A percentile compares a stretch with the other conserved stretches of the same genome.
phyloP scores from a whole-genome alignment of 352 stramenopile species.

The Phytophthora pseudosyringae region DNA sequence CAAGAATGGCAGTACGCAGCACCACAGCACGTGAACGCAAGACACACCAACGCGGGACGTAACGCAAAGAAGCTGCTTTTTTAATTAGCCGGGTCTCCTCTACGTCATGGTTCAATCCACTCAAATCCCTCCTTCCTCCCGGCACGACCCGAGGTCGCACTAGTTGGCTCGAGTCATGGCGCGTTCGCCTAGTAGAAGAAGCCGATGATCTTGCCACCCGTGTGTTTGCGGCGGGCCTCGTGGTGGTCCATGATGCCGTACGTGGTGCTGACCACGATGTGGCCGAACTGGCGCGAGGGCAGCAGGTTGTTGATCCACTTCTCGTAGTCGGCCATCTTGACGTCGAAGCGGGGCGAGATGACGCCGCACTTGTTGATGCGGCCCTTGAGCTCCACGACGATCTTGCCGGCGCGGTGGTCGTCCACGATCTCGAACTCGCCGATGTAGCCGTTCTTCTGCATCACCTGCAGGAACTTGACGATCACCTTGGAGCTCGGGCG shows the following conservation, averaged over 20 bases:
- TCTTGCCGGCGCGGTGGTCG: constrained; percentile 99
- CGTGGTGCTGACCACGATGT: constrained; percentile 94
- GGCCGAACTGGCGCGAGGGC: constrained; percentile 98
- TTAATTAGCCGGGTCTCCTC: constrained; percentile 35
- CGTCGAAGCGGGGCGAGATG: constrained; percentile 99
- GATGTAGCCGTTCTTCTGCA: constrained; percentile 99
- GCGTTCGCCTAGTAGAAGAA: constrained; percentile 98
- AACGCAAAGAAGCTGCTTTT: constrained; percentile 37
- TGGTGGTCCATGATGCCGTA: constrained; percentile 94
- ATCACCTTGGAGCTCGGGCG: constrained; percentile 99
- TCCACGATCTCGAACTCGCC: constrained; percentile 99
- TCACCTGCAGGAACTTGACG: constrained; percentile 99
- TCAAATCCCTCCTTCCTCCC: constrained; percentile 37
- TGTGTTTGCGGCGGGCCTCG: constrained; percentile 99
- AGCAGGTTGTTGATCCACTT: constrained; percentile 99
- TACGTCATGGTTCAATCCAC: constrained; percentile 33
- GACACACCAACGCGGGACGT: background rate
- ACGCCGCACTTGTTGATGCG: constrained; percentile 99
- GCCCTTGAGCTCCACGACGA: constrained; percentile 98
- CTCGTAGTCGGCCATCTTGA: constrained; percentile 97
- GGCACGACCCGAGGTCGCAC: constrained; percentile 28
- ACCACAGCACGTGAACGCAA: background rate
- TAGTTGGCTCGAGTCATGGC: constrained; percentile 19
- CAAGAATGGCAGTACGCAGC: background rate
- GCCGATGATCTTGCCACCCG: constrained; percentile 99